These are phyloP conservation scores for Leucocoprinus leucothites DNA, from an alignment of 768 basidiomycete species.

Conservation along the genomic window DNA sequence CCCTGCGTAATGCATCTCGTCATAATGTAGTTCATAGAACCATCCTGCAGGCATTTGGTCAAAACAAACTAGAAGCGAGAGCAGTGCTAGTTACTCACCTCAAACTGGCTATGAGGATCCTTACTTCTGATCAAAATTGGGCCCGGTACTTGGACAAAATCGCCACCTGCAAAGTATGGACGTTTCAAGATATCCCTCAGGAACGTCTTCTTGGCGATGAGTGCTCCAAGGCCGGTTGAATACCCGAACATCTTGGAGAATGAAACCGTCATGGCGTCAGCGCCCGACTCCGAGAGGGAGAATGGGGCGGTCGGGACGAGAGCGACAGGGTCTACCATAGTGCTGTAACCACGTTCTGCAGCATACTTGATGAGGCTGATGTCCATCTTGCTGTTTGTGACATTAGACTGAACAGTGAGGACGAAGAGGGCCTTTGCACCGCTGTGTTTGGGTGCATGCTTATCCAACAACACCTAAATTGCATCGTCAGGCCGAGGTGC, in stretches of 20 bases:
- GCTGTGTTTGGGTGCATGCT: constrained; percentile 39
- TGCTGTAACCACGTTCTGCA: constrained; percentile 63
- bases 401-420: constrained; percentile 78
- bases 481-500: too few relatives aligned
- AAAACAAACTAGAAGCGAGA: constrained; percentile 1
- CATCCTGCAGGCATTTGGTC: constrained; percentile 53
- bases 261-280: constrained; percentile 79
- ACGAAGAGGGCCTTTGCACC: constrained; percentile 66
- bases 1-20: constrained; percentile 75
- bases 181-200: constrained; percentile 58
- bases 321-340: constrained; percentile 77
- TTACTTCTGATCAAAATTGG: constrained; percentile 34
- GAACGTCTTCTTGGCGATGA: constrained; percentile 61
- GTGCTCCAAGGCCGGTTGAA: constrained; percentile 79
- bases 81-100: too few relatives aligned
- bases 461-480: too few relatives aligned
- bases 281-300: constrained; percentile 59
- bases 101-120: background rate
- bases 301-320: constrained; percentile 71
- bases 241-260: constrained; percentile 92
- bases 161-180: constrained; percentile 84
- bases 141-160: constrained; percentile 81
- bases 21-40: constrained; percentile 78
- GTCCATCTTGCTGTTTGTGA: constrained; percentile 70
- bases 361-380: constrained; percentile 65